Percentiles rank a stretch among this genome's conserved stretches.
Conservation (phyloP, 2,329 filamentous ascomycete species). For the Aspergillus glaucus region DNA sequence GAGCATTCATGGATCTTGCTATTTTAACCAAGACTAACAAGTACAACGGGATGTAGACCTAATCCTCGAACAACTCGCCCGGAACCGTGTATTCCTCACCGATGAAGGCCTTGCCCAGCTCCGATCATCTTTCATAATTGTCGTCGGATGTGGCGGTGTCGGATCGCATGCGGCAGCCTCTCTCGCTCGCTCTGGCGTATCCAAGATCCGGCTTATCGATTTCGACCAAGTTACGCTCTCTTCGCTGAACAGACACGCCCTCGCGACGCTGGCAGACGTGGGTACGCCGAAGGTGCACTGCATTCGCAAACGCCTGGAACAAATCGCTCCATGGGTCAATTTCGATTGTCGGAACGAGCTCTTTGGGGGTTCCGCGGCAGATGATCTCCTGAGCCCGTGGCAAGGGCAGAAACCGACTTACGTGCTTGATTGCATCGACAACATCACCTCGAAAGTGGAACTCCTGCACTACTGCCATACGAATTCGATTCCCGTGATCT, state of each 20-base stretch:
- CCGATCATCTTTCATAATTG: constrained; percentile 72
- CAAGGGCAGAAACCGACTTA: constrained; percentile 62
- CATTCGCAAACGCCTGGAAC: constrained; percentile 70
- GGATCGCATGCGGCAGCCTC: constrained; percentile 86
- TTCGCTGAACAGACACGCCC: constrained; percentile 89
- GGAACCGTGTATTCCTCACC: constrained; percentile 85
- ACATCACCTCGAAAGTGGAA: constrained; percentile 93
- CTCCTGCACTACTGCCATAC: constrained; percentile 81
- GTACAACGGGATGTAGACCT: constrained; percentile 52
- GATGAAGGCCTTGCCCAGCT: constrained; percentile 74
- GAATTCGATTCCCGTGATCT: constrained; percentile 73
- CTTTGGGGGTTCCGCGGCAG: constrained; percentile 64
- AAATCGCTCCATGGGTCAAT: constrained; percentile 83
- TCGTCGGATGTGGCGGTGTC: constrained; percentile 91
- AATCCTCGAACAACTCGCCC: constrained; percentile 87
- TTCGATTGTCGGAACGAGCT: constrained; percentile 84
- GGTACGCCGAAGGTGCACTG: constrained; percentile 88
- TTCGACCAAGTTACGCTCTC: constrained; percentile 97
- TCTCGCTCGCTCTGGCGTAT: constrained; percentile 80
- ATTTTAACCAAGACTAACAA: constrained; percentile 3
- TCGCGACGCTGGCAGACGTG: constrained; percentile 89
- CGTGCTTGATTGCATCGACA: constrained; percentile 96
- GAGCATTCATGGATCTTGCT: constrained; percentile 3
- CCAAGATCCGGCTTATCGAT: constrained; percentile 82
- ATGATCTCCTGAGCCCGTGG: constrained; percentile 55